These are phyloP conservation scores for Aureobasidium sp. DNA, from an alignment of 2,329 filamentous ascomycete species.

Conservation along the genomic window DNA sequence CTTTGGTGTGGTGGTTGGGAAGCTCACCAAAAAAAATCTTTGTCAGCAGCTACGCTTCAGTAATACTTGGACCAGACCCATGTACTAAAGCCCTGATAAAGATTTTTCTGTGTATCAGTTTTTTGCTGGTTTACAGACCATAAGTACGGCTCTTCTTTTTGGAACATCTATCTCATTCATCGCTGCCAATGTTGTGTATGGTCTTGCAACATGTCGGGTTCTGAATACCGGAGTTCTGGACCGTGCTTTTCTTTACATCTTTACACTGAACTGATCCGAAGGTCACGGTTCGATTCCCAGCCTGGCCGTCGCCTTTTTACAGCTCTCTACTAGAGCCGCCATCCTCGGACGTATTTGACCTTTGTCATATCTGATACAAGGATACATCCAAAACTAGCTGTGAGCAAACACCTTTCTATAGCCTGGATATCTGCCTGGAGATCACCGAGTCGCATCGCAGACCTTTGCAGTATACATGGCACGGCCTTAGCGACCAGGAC, in stretches of 20 bases:
- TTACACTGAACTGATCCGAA: not conserved
- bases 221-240: not conserved
- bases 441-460: not conserved
- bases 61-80: not conserved
- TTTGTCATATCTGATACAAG: not conserved
- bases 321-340: not conserved
- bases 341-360: not conserved
- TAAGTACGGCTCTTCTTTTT: not conserved
- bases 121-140: not conserved
- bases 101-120: not conserved
- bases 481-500: not conserved
- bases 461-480: not conserved
- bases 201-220: not conserved
- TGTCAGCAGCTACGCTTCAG: not conserved
- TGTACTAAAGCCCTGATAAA: not conserved
- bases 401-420: not conserved
- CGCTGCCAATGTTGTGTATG: not conserved
- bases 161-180: not conserved
- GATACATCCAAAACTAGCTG: not conserved
- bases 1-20: too few species aligned
- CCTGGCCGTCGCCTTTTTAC: not conserved
- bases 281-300: not conserved
- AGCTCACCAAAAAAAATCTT: too few species aligned
- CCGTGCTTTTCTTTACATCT: not conserved
- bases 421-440: not conserved